Evolutionary conservation across 2,329 filamentous ascomycete species (phyloP).

Genomic region (Colletotrichum shisoi): DNA sequence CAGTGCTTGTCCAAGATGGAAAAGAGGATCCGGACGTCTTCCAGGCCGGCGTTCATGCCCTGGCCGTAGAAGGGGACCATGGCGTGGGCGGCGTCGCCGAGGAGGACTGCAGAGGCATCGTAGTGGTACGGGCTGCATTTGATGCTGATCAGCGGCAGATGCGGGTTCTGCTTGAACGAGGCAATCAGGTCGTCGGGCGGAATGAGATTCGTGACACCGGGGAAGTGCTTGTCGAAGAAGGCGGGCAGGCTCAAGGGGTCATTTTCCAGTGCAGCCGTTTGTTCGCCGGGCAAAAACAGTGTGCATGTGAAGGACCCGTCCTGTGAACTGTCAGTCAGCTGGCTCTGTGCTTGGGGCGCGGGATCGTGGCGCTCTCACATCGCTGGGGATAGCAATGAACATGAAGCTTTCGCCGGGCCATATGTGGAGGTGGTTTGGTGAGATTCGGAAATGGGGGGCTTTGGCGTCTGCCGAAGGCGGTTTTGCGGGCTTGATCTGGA

Average conservation of each 20-base stretch:
- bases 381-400: constrained; percentile 94
- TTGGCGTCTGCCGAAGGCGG: constrained; percentile 52
- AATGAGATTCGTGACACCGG: constrained; percentile 80
- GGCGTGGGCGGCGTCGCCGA: constrained; percentile 94
- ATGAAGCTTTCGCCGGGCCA: constrained; percentile 95
- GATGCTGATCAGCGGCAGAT: constrained; percentile 90
- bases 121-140: constrained; percentile 92
- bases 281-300: constrained; percentile 79
- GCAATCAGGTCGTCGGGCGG: constrained; percentile 70
- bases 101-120: constrained; percentile 76
- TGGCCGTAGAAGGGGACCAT: constrained; percentile 99
- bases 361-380: constrained; percentile 52
- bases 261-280: constrained; percentile 73
- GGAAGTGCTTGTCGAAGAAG: constrained; percentile 87
- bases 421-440: constrained; percentile 93
- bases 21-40: constrained; percentile 91
- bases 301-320: constrained; percentile 96
- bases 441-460: constrained; percentile 72
- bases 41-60: constrained; percentile 95
- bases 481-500: constrained; percentile 71
- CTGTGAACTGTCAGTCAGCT: constrained; percentile 49
- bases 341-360: background rate
- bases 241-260: constrained; percentile 65
- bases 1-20: constrained; percentile 76
- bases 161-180: constrained; percentile 83